phyloP scores from a whole-genome alignment of 225 moss, liverwort and hornwort genomes.

The Physcomitrellopsis africana region DNA sequence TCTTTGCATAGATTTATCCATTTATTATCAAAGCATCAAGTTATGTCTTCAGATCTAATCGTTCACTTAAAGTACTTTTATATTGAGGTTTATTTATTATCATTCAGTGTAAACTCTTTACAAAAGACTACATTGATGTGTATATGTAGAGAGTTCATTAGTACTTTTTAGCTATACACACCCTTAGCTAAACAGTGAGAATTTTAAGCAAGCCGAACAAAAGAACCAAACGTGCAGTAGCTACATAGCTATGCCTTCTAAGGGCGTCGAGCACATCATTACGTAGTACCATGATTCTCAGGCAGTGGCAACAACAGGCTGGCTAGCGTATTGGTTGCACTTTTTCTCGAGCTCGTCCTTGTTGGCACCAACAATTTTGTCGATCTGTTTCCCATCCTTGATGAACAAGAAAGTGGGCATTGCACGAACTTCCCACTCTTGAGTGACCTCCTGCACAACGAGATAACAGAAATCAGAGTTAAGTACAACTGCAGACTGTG shows the following conservation, averaged over 20 bases:
- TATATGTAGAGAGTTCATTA: no score
- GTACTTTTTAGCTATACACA: conserved; percentile 15
- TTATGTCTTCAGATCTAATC: no score
- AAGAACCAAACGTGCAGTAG: conserved; percentile 1
- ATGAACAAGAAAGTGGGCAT: conserved; percentile 94
- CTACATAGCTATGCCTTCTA: background rate
- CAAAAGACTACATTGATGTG: no score
- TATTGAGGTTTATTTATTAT: no score
- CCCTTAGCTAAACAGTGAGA: conserved; percentile 9
- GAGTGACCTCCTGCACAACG: conserved; percentile 49
- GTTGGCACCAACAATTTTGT: conserved; percentile 85
- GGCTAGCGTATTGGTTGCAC: conserved; percentile 21
- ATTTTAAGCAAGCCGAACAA: background rate
- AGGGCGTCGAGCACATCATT: conserved; percentile 9
- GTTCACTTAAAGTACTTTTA: no score
- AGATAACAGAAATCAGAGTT: background rate
- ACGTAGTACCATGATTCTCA: conserved; percentile 11
- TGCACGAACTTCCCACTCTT: conserved; percentile 77
- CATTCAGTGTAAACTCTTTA: no score
- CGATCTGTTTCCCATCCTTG: conserved; percentile 61
- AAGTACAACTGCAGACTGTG: background rate
- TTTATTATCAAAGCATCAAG: no score
- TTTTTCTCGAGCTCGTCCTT: conserved; percentile 79
- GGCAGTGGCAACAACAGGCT: background rate
- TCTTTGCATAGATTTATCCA: no score